Percentiles rank a stretch among this genome's conserved stretches.
phyloP scores from a whole-genome alignment of 768 basidiomycete species.

The Amanita pseudoporphyria region DNA sequence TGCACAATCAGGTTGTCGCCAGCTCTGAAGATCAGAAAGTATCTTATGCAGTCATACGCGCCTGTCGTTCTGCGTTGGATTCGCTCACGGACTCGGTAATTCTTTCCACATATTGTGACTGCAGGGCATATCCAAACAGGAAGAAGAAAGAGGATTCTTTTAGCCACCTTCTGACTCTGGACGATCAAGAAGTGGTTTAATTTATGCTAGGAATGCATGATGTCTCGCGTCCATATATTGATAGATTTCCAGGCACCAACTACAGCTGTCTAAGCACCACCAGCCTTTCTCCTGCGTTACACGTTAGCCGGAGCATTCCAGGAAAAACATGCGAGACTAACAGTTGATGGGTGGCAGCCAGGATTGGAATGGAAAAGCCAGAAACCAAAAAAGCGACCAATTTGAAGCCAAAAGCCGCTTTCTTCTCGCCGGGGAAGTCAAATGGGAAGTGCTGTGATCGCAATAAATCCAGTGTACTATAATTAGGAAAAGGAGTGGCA shows the following conservation, averaged over 20 bases:
- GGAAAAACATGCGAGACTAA: conserved; percentile 26
- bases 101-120: conserved; percentile 58
- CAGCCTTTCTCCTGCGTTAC: conserved; percentile 32
- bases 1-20: conserved; percentile 58
- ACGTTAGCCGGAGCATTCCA: conserved; percentile 1
- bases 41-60: conserved; percentile 47
- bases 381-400: conserved; percentile 33
- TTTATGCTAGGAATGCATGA: conserved; percentile 5
- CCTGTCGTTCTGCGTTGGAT: conserved; percentile 59
- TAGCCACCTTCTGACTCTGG: conserved; percentile 10
- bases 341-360: conserved; percentile 55
- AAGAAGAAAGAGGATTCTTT: conserved; percentile 4
- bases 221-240: neutral
- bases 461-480: conserved; percentile 8
- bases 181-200: conserved; percentile 14
- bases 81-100: conserved; percentile 56
- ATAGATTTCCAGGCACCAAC: neutral
- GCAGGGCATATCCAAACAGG: conserved; percentile 27
- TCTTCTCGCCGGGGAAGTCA: conserved; percentile 40
- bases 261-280: conserved; percentile 10
- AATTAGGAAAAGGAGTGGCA: conserved; percentile 10
- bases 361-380: conserved; percentile 63
- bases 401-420: conserved; percentile 40
- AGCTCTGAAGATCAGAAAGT: conserved; percentile 42
- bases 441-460: conserved; percentile 45